phyloP scores from a whole-genome alignment of 2,329 filamentous ascomycete species.

The Fusarium sp. region DNA sequence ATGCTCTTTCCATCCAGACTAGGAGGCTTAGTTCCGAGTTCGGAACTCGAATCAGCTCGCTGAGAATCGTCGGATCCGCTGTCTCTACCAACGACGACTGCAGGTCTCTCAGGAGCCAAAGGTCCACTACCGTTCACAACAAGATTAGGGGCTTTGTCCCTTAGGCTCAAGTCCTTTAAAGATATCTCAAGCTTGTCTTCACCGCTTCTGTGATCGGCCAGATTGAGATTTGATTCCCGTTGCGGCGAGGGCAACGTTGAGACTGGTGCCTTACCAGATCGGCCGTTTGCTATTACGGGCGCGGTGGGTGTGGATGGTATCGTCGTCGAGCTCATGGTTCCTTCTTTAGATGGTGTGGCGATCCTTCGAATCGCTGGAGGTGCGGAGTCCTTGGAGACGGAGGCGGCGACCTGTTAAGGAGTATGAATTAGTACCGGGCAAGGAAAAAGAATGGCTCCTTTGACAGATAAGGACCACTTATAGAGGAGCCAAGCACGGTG shows the following conservation, averaged over 20 bases:
- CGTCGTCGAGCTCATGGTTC: constrained; percentile 28
- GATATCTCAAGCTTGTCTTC: constrained; percentile 43
- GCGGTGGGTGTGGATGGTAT: constrained; percentile 15
- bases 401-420: constrained; percentile 58
- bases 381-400: constrained; percentile 45
- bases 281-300: constrained; percentile 43
- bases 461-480: constrained; percentile 9
- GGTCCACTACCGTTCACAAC: constrained; percentile 61
- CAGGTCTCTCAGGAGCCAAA: constrained; percentile 49
- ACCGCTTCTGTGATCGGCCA: constrained; percentile 27
- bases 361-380: constrained; percentile 44
- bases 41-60: constrained; percentile 69
- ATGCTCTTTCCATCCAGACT: constrained; percentile 95
- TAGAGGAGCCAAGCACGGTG: constrained; percentile 8
- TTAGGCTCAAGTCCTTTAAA: constrained; percentile 45
- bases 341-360: constrained; percentile 40
- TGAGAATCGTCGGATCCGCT: constrained; percentile 65
- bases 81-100: constrained; percentile 50
- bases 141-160: constrained; percentile 49
- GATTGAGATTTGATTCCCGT: constrained; percentile 12
- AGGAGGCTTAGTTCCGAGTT: constrained; percentile 80
- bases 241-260: constrained; percentile 32
- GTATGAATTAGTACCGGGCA: constrained; percentile 30
- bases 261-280: constrained; percentile 30
- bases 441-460: constrained; percentile 8